Evolutionary conservation across 2,329 filamentous ascomycete genomes (phyloP).

Genomic region (Aspergillus sp.): DNA sequence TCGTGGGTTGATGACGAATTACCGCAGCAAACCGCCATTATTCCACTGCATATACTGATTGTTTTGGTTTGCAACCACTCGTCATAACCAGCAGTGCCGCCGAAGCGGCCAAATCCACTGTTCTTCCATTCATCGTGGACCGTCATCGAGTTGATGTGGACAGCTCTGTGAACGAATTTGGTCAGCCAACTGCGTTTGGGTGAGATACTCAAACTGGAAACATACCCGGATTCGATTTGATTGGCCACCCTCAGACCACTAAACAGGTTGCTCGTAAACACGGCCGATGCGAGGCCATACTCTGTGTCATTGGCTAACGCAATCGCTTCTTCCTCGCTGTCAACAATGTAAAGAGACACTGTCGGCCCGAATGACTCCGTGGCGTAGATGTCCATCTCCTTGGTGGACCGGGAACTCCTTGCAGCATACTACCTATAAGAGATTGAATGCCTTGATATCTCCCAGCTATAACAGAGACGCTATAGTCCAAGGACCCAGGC

Average conservation of each 20-base stretch:
- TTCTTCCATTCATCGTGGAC: slow-evolving; percentile 67
- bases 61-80: slow-evolving; percentile 67
- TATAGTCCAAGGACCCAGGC: too few species aligned
- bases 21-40: too few species aligned
- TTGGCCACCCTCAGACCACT: slow-evolving; percentile 60
- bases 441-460: too few species aligned
- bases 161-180: slow-evolving; percentile 46
- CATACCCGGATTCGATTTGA: slow-evolving; percentile 63
- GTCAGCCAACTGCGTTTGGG: neutral
- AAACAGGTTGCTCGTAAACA: slow-evolving; percentile 70
- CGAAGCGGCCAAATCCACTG: slow-evolving; percentile 65
- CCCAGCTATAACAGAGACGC: too few species aligned
- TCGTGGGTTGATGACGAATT: too few species aligned
- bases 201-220: slow-evolving; percentile 2
- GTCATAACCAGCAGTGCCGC: slow-evolving; percentile 51
- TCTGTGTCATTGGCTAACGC: slow-evolving; percentile 77
- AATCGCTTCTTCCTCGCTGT: slow-evolving; percentile 67
- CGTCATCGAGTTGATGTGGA: slow-evolving; percentile 67
- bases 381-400: slow-evolving; percentile 72
- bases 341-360: slow-evolving; percentile 65
- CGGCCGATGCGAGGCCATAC: slow-evolving; percentile 69
- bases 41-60: slow-evolving; percentile 30
- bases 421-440: too few species aligned
- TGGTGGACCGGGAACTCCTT: slow-evolving; percentile 33
- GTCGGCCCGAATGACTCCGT: slow-evolving; percentile 77